Evolutionary conservation across 176 grass and related monocot genomes (phyloP), one percentile per base, ranked within the genome.

Genomic region (Coix lacrymajobi): DNA sequence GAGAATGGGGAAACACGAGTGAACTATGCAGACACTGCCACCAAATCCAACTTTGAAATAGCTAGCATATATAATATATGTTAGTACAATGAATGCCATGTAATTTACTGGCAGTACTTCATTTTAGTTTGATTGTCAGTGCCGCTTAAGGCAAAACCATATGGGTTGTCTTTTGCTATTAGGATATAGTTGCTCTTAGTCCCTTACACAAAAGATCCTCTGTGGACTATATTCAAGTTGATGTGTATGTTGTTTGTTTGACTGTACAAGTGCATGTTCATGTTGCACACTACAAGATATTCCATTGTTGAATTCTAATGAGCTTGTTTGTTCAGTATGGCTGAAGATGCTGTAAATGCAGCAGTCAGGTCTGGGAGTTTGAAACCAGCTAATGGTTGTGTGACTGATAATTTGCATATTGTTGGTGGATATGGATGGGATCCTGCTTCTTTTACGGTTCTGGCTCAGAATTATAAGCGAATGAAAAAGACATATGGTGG

Each of bases 381-480:
- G 86, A 93, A 90, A 81, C 68, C 91, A 48, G 64, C 76, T 49
- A 98, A 98, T 90, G 87, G 69, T 25, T 98, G 93, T 85, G 91
- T 98, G 79, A 95, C 92, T 16, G 89, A 98, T 39, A 83, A 87
- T 81, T 90, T 98, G 71, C 89, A 66, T 43, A 91, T 95, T 77
- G 73, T 95, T 75, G 96, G 96, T 78, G 92, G 40, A 81, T 91
- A 98, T 84, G 96, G 92, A 41, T 98, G 96, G 96, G 91, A 93
- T 76, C 92, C 66, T 72, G 84, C 90, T 62, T 88, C 91, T 68
- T 98, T 98, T 79, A 95, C 87, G 8, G 58, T 88, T 24, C 86
- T 98, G 86, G 92, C 92, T 43, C 92, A 95, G 80, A 90, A 98
- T 61, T 98, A 93, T 77, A 77, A 81, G 48, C 66, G 90, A 31